Conservation (phyloP, 306 rosid genomes). For the Castanea crenata region DNA sequence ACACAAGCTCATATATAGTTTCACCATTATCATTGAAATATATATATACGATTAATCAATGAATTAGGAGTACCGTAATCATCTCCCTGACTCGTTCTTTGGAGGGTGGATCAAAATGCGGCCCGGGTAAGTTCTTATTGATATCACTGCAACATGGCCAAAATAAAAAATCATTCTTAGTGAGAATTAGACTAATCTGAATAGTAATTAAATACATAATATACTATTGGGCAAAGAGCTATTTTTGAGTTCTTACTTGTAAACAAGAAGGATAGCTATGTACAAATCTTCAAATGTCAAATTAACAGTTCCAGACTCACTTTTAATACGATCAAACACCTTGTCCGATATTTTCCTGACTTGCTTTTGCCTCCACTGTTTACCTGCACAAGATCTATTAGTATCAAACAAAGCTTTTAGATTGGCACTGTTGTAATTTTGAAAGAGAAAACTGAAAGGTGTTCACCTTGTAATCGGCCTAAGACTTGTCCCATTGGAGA, state of each 20-base stretch:
- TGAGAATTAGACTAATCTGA: background rate
- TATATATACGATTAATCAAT: conserved; percentile 7
- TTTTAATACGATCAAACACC: conserved; percentile 44
- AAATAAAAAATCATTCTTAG: background rate
- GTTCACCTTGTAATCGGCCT: too few relatives aligned
- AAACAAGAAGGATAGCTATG: conserved; percentile 79
- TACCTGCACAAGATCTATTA: conserved; percentile 45
- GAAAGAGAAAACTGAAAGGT: too few relatives aligned
- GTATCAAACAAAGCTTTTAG: too few relatives aligned
- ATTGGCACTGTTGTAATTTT: too few relatives aligned
- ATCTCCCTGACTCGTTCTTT: conserved; percentile 48
- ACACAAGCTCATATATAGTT: background rate
- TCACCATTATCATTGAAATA: conserved; percentile 6
- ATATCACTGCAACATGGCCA: conserved; percentile 53
- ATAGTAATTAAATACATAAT: background rate
- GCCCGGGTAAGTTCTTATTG: conserved; percentile 78
- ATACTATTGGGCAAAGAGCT: background rate
- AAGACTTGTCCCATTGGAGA: too few relatives aligned
- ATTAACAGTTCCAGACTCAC: conserved; percentile 23
- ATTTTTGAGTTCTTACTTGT: conserved; percentile 58
- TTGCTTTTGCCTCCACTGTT: conserved; percentile 57
- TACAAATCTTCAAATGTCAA: conserved; percentile 76
- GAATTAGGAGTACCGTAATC: conserved; percentile 52
- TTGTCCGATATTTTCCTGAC: conserved; percentile 60
- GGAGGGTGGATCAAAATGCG: conserved; percentile 82